phyloP scores from a whole-genome alignment of 805 yeast genomes.

The Kazachstania psychrophila region DNA sequence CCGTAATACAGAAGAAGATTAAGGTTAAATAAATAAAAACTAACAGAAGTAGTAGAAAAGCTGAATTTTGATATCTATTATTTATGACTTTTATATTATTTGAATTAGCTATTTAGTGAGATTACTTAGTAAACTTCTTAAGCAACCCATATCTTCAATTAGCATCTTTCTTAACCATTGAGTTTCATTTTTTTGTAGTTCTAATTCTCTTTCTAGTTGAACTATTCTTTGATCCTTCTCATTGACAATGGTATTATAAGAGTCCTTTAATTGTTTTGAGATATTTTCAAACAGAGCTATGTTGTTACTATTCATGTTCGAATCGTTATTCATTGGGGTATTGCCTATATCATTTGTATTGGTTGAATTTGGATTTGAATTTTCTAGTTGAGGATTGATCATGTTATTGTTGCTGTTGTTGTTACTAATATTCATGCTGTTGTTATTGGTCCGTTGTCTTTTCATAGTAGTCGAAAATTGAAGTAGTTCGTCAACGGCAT shows the following conservation, averaged over 20 bases:
- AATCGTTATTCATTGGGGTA: no score
- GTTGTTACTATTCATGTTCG: neutral
- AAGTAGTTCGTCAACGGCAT: conserved; percentile 25
- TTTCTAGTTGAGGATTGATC: no score
- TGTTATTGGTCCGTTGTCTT: conserved; percentile 10
- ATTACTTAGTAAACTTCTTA: conserved; percentile 25
- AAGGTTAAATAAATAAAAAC: no score
- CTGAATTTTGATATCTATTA: neutral
- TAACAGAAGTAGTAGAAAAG: no score
- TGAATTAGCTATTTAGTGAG: conserved; percentile 14
- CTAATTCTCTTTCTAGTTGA: conserved; percentile 26
- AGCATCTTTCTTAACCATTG: conserved; percentile 30
- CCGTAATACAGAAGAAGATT: no score
- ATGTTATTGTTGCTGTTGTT: no score
- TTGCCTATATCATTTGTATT: no score
- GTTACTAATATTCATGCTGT: no score
- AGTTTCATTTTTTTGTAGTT: conserved; percentile 28
- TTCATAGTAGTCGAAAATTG: conserved; percentile 19
- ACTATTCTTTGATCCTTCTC: conserved; percentile 27
- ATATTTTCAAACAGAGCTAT: conserved; percentile 7
- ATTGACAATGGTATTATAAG: conserved; percentile 21
- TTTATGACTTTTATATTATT: neutral
- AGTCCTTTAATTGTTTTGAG: conserved; percentile 16
- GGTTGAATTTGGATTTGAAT: no score
- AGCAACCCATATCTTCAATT: conserved; percentile 31